Conservation (phyloP, 768 basidiomycete species). For the Naganishia friedmannii region DNA sequence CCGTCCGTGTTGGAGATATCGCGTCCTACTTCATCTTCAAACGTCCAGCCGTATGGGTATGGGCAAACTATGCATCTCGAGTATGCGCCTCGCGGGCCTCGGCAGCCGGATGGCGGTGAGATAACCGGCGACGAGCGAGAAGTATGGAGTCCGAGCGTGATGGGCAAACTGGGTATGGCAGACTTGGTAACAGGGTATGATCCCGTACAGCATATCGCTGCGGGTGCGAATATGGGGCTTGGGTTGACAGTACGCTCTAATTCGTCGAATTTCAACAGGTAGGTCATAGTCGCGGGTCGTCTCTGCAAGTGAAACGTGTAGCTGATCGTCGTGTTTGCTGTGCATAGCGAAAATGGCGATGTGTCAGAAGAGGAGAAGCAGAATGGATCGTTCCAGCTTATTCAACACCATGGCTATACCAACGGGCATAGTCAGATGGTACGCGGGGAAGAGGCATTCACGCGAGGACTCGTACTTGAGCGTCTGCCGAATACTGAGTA, state of each 20-base stretch:
- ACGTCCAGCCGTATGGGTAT: background rate
- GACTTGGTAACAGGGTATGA: constrained; percentile 24
- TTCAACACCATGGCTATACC: background rate
- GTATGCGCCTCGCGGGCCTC: background rate
- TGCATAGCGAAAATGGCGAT: background rate
- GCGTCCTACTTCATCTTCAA: background rate
- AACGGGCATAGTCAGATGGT: background rate
- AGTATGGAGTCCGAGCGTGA: constrained; percentile 6
- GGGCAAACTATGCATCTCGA: background rate
- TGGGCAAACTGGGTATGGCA: constrained; percentile 11
- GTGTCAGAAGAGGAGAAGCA: background rate
- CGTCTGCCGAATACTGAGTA: constrained; percentile 29
- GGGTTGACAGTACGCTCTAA: background rate
- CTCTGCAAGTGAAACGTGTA: too few species aligned
- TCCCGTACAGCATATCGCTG: constrained; percentile 20
- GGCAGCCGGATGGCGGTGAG: background rate
- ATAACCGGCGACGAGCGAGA: background rate
- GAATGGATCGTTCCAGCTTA: background rate
- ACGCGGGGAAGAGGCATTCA: background rate
- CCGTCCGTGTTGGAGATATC: background rate
- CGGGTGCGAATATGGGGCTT: constrained; percentile 4
- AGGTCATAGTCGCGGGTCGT: background rate
- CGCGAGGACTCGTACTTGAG: constrained; percentile 13
- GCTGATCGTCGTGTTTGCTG: background rate
- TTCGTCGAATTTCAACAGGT: constrained; percentile 2